phyloP scores from a whole-genome alignment of 768 basidiomycete genomes.

The Saitozyma sp. region DNA sequence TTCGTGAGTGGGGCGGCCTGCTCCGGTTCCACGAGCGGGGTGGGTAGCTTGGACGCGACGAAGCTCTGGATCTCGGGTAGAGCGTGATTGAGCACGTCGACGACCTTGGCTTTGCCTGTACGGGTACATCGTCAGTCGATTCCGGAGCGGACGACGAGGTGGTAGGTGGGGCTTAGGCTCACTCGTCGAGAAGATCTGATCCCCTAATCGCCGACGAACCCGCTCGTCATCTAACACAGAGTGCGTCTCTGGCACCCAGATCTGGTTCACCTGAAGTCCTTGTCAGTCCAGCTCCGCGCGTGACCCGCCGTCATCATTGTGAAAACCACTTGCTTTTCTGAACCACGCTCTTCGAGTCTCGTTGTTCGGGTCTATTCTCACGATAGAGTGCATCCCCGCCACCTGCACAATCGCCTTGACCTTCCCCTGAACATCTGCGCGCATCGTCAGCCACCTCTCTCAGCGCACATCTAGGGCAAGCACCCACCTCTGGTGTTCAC shows the following conservation, averaged over 20 bases:
- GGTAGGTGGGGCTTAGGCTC: not conserved
- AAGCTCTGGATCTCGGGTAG: conserved; percentile 66
- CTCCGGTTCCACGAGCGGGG: not conserved
- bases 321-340: conserved; percentile 58
- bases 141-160: not conserved
- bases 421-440: conserved; percentile 59
- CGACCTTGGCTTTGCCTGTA: conserved; percentile 69
- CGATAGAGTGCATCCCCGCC: conserved; percentile 60
- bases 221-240: conserved; percentile 52
- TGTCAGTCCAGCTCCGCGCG: not conserved
- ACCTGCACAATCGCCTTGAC: conserved; percentile 78
- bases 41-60: conserved; percentile 48
- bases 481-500: conserved; percentile 66
- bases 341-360: conserved; percentile 72
- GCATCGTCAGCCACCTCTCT: conserved; percentile 33
- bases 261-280: conserved; percentile 26
- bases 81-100: conserved; percentile 69
- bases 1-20: too few species aligned
- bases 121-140: not conserved
- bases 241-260: conserved; percentile 67
- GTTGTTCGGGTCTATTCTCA: conserved; percentile 53
- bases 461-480: not conserved
- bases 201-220: conserved; percentile 65
- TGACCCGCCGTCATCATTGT: not conserved
- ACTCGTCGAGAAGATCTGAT: conserved; percentile 65